Conservation (phyloP, 768 basidiomycete genomes). For the Lepiota brunneoincarnata region DNA sequence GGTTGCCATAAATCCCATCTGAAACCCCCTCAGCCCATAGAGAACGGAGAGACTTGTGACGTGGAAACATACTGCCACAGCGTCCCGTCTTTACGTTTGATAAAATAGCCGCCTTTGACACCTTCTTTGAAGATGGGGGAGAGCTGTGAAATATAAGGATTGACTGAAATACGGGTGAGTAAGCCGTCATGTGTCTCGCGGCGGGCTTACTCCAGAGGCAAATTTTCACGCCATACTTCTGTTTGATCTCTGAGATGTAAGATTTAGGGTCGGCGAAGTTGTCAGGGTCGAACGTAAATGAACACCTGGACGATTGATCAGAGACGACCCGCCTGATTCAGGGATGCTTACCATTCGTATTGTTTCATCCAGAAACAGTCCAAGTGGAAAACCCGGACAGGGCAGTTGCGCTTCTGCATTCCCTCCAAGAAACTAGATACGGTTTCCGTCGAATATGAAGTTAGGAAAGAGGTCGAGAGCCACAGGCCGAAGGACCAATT, state of each 20-base stretch:
- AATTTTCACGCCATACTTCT: conserved; percentile 64
- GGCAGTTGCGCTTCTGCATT: conserved; percentile 61
- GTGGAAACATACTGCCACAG: conserved; percentile 57
- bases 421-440: conserved; percentile 70
- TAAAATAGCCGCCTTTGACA: conserved; percentile 63
- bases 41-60: conserved; percentile 2
- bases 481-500: conserved; percentile 77
- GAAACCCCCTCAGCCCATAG: neutral
- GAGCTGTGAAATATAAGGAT: conserved; percentile 70
- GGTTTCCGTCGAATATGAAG: conserved; percentile 64
- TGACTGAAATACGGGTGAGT: conserved; percentile 39
- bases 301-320: conserved; percentile 47
- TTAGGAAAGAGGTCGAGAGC: conserved; percentile 77
- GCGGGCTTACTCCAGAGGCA: conserved; percentile 62
- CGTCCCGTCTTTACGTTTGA: conserved; percentile 64
- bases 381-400: conserved; percentile 70
- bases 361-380: conserved; percentile 80
- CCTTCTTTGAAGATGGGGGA: conserved; percentile 72
- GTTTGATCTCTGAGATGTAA: conserved; percentile 59
- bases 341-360: conserved; percentile 51
- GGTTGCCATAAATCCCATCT: conserved; percentile 31
- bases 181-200: neutral
- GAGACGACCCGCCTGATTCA: conserved; percentile 11
- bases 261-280: conserved; percentile 72
- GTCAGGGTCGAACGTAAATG: conserved; percentile 75